A percentile compares a stretch with the other conserved stretches of the same genome.
Conservation (phyloP, 768 basidiomycete species). For the Cubamyces lactineus region DNA sequence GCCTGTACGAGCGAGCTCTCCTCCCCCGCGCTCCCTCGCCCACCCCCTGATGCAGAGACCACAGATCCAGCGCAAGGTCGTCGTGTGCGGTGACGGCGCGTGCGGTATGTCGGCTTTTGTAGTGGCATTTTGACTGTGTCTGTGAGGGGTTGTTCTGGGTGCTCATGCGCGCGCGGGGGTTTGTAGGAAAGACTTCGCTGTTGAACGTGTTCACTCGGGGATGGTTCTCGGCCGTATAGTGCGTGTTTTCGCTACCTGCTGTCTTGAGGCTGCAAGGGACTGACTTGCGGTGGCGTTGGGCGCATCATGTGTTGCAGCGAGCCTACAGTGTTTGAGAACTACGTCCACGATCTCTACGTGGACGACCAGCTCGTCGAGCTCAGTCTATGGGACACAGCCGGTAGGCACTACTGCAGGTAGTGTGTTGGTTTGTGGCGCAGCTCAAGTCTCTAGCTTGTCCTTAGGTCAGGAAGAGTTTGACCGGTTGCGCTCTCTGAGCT, state of each 20-base stretch:
- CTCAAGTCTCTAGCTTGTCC: conserved; percentile 35
- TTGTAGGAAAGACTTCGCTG: conserved; percentile 76
- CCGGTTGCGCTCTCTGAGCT: conserved; percentile 88
- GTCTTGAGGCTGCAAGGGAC: neutral
- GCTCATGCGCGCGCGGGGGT: neutral
- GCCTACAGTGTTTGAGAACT: conserved; percentile 97
- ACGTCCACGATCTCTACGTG: conserved; percentile 86
- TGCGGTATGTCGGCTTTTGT: conserved; percentile 61
- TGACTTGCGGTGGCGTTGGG: neutral
- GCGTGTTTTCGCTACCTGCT: conserved; percentile 35
- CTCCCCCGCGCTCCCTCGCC: neutral
- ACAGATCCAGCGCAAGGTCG: conserved; percentile 63
- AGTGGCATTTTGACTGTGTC: neutral
- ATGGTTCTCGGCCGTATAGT: conserved; percentile 96
- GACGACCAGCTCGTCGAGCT: conserved; percentile 90
- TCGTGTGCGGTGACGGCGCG: conserved; percentile 97
- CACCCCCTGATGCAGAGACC: neutral
- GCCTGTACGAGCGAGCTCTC: conserved; percentile 14
- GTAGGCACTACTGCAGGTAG: conserved; percentile 46
- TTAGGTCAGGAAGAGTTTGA: conserved; percentile 96
- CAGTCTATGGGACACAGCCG: conserved; percentile 97
- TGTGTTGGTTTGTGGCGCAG: conserved; percentile 11
- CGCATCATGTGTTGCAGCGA: conserved; percentile 52
- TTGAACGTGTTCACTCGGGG: conserved; percentile 89
- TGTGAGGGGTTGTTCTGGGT: too few species aligned